phyloP scores from a whole-genome alignment of 129 eudicot species.

The Smallanthus sonchifolius region DNA sequence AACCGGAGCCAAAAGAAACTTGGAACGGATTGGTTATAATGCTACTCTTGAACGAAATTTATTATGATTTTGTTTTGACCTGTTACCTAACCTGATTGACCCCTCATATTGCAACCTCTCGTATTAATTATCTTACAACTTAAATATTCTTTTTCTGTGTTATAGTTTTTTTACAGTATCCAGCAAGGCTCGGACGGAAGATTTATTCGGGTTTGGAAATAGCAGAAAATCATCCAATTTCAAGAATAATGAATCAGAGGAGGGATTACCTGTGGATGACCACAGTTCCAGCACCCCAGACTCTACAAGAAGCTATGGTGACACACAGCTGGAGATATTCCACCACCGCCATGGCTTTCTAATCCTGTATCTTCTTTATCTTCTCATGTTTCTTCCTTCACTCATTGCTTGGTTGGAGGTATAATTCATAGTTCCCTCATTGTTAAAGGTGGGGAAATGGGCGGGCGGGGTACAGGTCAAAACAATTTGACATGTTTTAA shows the following conservation, averaged over 20 bases:
- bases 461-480: background rate
- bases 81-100: too few relatives aligned
- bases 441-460: background rate
- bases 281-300: slow-evolving; percentile 47
- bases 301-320: slow-evolving; percentile 67
- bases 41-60: background rate
- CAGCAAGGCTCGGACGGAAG: slow-evolving; percentile 54
- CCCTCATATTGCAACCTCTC: background rate
- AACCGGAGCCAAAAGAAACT: too few relatives aligned
- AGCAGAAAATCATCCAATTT: slow-evolving; percentile 14
- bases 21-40: too few relatives aligned
- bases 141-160: slow-evolving; percentile 15
- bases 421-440: background rate
- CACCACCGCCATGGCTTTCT: slow-evolving; percentile 91
- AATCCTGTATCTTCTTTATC: slow-evolving; percentile 66
- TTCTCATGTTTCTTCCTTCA: slow-evolving; percentile 81
- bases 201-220: slow-evolving; percentile 47
- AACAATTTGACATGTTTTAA: too few relatives aligned
- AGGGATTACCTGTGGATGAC: slow-evolving; percentile 35
- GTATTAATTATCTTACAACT: background rate
- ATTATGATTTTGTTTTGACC: background rate
- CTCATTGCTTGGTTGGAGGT: slow-evolving; percentile 94
- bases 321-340: slow-evolving; percentile 79
- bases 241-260: slow-evolving; percentile 31
- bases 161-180: slow-evolving; percentile 79